phyloP scores from a whole-genome alignment of 2,329 filamentous ascomycete species.

The Neofusicoccum kwambonambiense region DNA sequence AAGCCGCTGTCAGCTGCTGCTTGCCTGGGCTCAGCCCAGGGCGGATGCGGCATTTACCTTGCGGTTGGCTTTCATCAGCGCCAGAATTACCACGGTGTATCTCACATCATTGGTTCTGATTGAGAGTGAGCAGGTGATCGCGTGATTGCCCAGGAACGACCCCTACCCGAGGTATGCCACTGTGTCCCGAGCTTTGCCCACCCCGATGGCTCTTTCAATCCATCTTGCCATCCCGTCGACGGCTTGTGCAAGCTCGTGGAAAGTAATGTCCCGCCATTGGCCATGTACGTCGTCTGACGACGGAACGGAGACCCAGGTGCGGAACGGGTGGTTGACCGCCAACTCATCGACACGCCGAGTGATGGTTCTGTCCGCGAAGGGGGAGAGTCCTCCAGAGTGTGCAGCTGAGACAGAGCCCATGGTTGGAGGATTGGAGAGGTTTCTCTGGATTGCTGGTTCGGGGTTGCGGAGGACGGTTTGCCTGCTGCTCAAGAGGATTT shows the following conservation, averaged over 20 bases:
- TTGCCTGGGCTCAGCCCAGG: too few species aligned
- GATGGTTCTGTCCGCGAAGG: constrained; percentile 4
- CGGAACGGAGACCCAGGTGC: constrained; percentile 14
- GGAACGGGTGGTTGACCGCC: not conserved
- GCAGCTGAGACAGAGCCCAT: constrained; percentile 3
- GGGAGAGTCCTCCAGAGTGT: constrained; percentile 12
- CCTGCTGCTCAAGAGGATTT: not conserved
- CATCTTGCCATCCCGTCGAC: constrained; percentile 12
- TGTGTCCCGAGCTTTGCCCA: constrained; percentile 3
- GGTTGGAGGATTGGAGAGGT: not conserved
- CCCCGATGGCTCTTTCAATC: constrained; percentile 15
- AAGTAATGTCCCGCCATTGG: constrained; percentile 13
- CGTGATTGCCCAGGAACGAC: too few species aligned
- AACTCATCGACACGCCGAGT: constrained; percentile 16
- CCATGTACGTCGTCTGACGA: constrained; percentile 5
- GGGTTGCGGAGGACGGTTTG: not conserved
- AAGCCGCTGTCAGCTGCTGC: not conserved
- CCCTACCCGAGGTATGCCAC: constrained; percentile 18
- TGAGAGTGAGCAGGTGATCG: not conserved
- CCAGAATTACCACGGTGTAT: constrained; percentile 15
- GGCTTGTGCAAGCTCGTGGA: constrained; percentile 4
- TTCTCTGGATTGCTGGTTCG: not conserved
- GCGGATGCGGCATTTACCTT: not conserved
- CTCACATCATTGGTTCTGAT: constrained; percentile 11
- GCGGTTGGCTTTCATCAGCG: constrained; percentile 15